Base-by-base conservation (phyloP, 129 eudicot species). In the Flaveria robusta region DNA sequence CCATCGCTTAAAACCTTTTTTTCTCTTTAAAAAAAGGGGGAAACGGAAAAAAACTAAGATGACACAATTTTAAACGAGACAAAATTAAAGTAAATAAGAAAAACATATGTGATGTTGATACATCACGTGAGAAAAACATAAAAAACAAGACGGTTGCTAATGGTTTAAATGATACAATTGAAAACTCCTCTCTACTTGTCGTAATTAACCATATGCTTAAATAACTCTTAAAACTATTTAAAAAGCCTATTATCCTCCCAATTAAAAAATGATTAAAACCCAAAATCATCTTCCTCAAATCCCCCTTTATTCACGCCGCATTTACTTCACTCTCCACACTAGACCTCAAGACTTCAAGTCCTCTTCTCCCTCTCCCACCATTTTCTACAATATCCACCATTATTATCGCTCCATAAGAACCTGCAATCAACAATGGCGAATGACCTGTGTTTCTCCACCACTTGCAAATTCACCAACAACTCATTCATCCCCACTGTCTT, bases 241-340 rank as follows among this genome's bases (percentile, higher is more conserved):
- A 43, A 8, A 43, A 43, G 14, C 49, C 1, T 47, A 0, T 2
- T 23, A 20, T 7, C 27, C 34, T 54, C 19, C 19, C 27, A n/a
- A 10, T 63, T 68, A 14, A 51, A 79, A 72, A 39, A 52, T 22
- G 9, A 5, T 23, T 5, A 34, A 34, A 34, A 34, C 39, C 39
- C 39, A 34, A 51, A 31, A 16, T 3, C 52, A 24, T 41, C 42
- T 41, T 66, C 64, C 69, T 42, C 55, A 65, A 51, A 58, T 68
- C 15, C 47, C 47, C 95, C 97, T 85, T 85, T 77, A 89, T 85
- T 91, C 96, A 91, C 96, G 97, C 89, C 92, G 89, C 78, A 71
- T 79, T 85, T 82, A 77, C 80, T 81, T 69, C 76, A 75, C 19
- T 72, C 74, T 65, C 72, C 67, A 23, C 47, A 59, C 78, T 58